A percentile compares a stretch with the other conserved stretches of the same genome.
phyloP scores from a whole-genome alignment of 768 basidiomycete species.

The Steccherinum ochraceum region DNA sequence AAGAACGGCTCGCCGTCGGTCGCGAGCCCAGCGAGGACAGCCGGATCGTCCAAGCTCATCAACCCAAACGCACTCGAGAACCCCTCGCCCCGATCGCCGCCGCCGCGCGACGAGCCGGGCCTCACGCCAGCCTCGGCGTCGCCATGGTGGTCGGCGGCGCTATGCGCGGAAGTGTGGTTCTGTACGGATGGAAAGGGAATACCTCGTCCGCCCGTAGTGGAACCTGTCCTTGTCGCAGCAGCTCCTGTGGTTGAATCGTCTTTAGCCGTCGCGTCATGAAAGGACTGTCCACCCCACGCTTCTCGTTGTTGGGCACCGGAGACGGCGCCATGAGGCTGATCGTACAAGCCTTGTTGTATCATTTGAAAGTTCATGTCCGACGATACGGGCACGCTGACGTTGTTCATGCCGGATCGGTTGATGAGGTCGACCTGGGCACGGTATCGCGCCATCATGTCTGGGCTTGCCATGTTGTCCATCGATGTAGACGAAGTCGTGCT shows the following conservation, averaged over 20 bases:
- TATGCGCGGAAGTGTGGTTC: slow-evolving; percentile 3
- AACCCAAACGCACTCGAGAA: slow-evolving; percentile 56
- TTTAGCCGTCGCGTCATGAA: not conserved
- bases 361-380: not conserved
- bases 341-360: not conserved
- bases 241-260: not conserved
- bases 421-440: slow-evolving; percentile 40
- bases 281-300: not conserved
- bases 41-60: slow-evolving; percentile 71
- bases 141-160: not conserved
- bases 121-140: not conserved
- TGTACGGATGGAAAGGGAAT: slow-evolving; percentile 1
- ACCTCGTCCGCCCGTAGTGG: not conserved
- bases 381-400: slow-evolving; percentile 1
- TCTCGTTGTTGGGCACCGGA: not conserved
- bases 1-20: slow-evolving; percentile 63
- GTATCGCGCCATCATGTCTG: slow-evolving; percentile 43
- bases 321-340: not conserved
- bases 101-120: not conserved
- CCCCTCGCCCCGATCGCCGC: slow-evolving; percentile 21
- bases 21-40: slow-evolving; percentile 56
- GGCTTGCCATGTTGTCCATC: slow-evolving; percentile 1
- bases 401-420: slow-evolving; percentile 27
- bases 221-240: too few species aligned
- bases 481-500: slow-evolving; percentile 4